Percentiles rank a stretch among this genome's conserved stretches.
Evolutionary conservation across 495 filamentous ascomycete genomes (phyloP).

Genomic region (Aspergillus baeticus): DNA sequence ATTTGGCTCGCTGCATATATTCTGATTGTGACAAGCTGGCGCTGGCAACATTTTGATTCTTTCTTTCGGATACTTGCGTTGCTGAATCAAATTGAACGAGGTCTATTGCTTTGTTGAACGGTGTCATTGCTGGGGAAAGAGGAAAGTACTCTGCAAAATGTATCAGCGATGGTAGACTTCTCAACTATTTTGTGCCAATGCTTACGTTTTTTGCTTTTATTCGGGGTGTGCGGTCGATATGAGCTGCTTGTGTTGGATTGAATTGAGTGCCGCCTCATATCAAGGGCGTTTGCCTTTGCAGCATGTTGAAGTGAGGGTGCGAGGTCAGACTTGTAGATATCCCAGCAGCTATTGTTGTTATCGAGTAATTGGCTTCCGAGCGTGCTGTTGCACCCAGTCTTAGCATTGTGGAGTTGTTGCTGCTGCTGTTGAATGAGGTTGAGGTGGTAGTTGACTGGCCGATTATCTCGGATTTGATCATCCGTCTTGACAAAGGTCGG

Average conservation of each 20-base stretch:
- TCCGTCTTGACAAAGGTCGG: conserved; percentile 19
- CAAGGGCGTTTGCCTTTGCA: conserved; percentile 19
- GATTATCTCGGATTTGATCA: conserved; percentile 12
- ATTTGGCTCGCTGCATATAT: conserved; percentile 49
- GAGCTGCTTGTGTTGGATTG: conserved; percentile 36
- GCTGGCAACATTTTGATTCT: conserved; percentile 34
- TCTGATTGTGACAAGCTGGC: conserved; percentile 34
- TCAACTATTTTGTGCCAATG: not conserved
- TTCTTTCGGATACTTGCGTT: conserved; percentile 30
- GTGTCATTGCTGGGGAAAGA: conserved; percentile 49
- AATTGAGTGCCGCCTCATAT: conserved; percentile 38
- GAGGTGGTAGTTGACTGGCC: conserved; percentile 21
- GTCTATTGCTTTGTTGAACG: conserved; percentile 42
- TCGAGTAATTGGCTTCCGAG: conserved; percentile 19
- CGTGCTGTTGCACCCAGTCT: conserved; percentile 11
- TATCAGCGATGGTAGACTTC: conserved; percentile 5
- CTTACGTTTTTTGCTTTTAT: conserved; percentile 55
- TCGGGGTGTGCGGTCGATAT: conserved; percentile 58
- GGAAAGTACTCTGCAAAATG: conserved; percentile 41
- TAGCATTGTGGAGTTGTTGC: conserved; percentile 20
- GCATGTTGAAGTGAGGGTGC: conserved; percentile 20
- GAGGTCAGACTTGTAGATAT: conserved; percentile 25
- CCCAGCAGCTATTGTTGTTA: conserved; percentile 29
- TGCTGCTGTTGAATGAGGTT: conserved; percentile 31
- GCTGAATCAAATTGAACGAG: conserved; percentile 36